Base-by-base conservation (phyloP, 805 yeast genomes). In the Yamadazyma kitorensis region DNA sequence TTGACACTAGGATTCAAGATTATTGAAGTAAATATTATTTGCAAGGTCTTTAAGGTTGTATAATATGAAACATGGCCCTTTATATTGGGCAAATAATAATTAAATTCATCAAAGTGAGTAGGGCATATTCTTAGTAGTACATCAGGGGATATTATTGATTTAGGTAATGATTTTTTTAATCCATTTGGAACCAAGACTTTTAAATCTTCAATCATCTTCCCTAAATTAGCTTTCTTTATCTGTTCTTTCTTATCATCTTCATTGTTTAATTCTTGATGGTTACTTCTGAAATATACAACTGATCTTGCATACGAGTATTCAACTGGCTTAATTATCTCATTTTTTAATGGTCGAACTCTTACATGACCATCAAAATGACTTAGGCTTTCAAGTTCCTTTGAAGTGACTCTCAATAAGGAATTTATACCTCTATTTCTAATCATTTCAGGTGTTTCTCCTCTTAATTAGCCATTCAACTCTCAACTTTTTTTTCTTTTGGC, bases 111-210 rank as follows among this genome's bases (percentile, higher is more conserved):
- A 33, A 64, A 58, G 28, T 74, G 70, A 1, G 70, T 59, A 0
- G 88, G 88, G 23, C 79, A 66, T 1, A 83, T 57, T 11, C 85
- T 55, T 16, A 83, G 60, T 5, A 66, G 52, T 2, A 83, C 61
- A 16, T 73, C 61, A 1, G 63, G 55, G 21, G 78, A 68, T 7
- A 82, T 39, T 7, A 63, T 47, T 4, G 55, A 55, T 14, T 64
- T 52, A 5, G 79, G 74, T 2, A 81, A 53, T 5, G 75, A 54
- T 16, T 53, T 51, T 13, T 61, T 59, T 5, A 82, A 54, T 17
- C 82, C 48, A 30, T 64, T 52, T 0, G 88, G 88, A 2, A 81
- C 65, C 10, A 68, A 53, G 3, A 45, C 30, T 35, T 65, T 62
- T 29, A 83, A 57, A 42, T 66, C 61, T 24, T 75, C 73, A 5